A percentile compares a stretch with the other conserved stretches of the same genome.
Evolutionary conservation across 2,329 filamentous ascomycete species (phyloP).

Genomic region (Plectosphaerella plurivora): DNA sequence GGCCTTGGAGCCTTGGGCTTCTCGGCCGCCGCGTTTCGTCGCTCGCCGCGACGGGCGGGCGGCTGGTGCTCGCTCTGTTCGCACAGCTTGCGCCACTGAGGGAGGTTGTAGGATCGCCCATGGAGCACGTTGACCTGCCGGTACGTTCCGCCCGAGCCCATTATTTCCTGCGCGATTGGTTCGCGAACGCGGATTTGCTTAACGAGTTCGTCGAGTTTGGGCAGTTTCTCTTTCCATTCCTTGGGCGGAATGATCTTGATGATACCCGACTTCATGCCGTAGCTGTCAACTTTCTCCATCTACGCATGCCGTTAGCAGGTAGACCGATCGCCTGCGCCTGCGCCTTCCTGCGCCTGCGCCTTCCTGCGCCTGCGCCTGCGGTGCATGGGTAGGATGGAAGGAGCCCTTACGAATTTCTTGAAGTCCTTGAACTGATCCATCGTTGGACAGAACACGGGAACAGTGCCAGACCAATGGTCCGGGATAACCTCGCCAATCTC

Average conservation of each 20-base stretch:
- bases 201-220: conserved; percentile 75
- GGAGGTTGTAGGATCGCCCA: conserved; percentile 91
- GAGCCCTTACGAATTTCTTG: conserved; percentile 67
- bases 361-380: too few species aligned
- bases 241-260: conserved; percentile 90
- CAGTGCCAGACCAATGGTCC: conserved; percentile 84
- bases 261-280: conserved; percentile 97
- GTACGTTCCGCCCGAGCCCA: conserved; percentile 91
- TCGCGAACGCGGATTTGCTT: conserved; percentile 94
- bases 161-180: conserved; percentile 97
- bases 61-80: conserved; percentile 95
- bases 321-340: background rate
- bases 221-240: conserved; percentile 85
- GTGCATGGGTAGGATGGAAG: background rate
- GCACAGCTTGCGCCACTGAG: conserved; percentile 91
- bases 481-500: conserved; percentile 77
- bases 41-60: conserved; percentile 81
- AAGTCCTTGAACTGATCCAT: conserved; percentile 96
- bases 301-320: conserved; percentile 21
- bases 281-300: conserved; percentile 81
- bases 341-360: too few species aligned
- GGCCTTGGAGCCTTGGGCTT: conserved; percentile 37
- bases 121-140: conserved; percentile 97
- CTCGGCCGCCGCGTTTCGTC: conserved; percentile 60
- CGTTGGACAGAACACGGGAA: conserved; percentile 92